Evolutionary conservation across 768 basidiomycete genomes (phyloP), one percentile per base, ranked within the genome.

Genomic region (Mycena albidolilacea): DNA sequence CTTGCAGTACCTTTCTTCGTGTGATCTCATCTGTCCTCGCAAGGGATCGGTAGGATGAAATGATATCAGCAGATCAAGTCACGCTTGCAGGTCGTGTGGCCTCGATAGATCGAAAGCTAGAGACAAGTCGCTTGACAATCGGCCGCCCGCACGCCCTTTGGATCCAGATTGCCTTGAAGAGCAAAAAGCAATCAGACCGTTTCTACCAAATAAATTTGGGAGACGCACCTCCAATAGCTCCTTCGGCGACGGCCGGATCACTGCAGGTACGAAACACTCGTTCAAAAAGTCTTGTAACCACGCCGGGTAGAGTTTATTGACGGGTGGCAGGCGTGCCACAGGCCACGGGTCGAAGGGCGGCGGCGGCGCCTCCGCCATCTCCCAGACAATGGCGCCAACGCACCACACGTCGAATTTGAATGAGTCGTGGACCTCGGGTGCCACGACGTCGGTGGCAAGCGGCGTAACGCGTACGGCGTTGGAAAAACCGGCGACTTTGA

Each of bases 401-500:
- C 93, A 94, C 93, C 93, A 95, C 0, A 92, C 85, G 71, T 95
- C 94, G 58, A 94, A 90, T 79, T 92, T 91, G 54, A 94, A 86
- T 0, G 90, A 88, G 76, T 95, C 86, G 76, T 95, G 88, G 74
- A 95, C 86, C 83, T 95, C 94, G 37, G 95, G 94, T 30, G 94
- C 93, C 88, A 89, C 93, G 30, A 81, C 79, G 41, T 94, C 93
- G 19, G 84, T 85, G n/a, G 86, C 83, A 74, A 85, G 86, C 3
- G 92, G 87, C 0, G 88, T 78, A 12, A 94, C 88, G 74, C 86
- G 87, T 19, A 94, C 86, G 21, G 94, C 94, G 69, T 86, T 91
- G 3, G 94, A 94, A 81, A 96, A 96, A 80, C 96, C 95, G 72
- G 93, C 89, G 19, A 96, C 84, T 81, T 96, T 96, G 71, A 96